Percentiles rank a stretch among this genome's conserved stretches.
Evolutionary conservation across 2,329 filamentous ascomycete species (phyloP).

Genomic region (Fusarium pseudograminearum): DNA sequence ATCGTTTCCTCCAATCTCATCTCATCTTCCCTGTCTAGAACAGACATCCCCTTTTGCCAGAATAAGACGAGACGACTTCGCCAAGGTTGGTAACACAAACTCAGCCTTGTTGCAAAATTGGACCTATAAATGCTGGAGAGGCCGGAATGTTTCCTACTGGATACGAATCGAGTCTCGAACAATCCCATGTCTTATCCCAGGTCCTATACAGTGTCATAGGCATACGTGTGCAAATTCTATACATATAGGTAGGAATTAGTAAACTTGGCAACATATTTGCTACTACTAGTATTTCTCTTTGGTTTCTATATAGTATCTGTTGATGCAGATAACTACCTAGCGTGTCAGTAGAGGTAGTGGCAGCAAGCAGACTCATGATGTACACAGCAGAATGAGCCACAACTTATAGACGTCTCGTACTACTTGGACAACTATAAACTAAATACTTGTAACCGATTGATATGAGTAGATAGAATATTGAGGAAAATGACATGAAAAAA

Average conservation of each 20-base stretch:
- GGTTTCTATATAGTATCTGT: not conserved
- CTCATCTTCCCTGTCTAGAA: constrained; percentile 18
- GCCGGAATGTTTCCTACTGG: constrained; percentile 39
- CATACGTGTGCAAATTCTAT: not conserved
- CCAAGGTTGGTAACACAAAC: constrained; percentile 32
- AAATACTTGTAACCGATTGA: not conserved
- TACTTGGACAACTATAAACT: not conserved
- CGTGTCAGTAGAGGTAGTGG: not conserved
- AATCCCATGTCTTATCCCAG: constrained; percentile 1
- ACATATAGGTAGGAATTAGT: not conserved
- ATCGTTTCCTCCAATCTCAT: constrained; percentile 36
- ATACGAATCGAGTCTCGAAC: constrained; percentile 9
- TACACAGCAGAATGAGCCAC: not conserved
- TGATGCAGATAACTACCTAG: not conserved
- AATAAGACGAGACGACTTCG: constrained; percentile 21
- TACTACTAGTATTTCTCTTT: not conserved
- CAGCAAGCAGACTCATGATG: not conserved
- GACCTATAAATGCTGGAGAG: constrained; percentile 14
- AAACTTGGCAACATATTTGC: not conserved
- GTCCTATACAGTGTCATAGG: not conserved
- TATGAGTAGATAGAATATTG: not conserved
- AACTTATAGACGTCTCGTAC: not conserved
- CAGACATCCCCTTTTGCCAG: constrained; percentile 10
- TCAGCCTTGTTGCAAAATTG: constrained; percentile 33
- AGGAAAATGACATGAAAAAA: not conserved